These are phyloP conservation scores for Anisodus acutangulus DNA, from an alignment of 257 asterid species.

Conservation along the genomic window DNA sequence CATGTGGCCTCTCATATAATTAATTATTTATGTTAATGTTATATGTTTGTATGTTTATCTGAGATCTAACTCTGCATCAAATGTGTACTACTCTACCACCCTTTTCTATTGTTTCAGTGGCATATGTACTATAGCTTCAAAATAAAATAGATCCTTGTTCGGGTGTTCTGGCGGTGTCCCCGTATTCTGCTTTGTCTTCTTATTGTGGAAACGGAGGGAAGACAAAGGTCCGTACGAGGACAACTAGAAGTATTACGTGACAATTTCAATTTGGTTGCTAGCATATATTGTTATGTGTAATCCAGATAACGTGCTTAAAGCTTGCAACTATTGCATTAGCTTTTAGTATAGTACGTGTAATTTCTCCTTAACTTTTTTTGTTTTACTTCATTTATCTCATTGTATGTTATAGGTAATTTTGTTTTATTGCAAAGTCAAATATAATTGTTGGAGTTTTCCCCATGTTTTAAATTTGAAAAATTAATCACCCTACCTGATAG, in stretches of 20 bases:
- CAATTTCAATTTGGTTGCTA: not conserved
- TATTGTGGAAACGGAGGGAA: too few species aligned
- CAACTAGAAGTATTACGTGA: too few species aligned
- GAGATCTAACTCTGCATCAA: not conserved
- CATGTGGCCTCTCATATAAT: not conserved
- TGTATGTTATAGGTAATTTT: not conserved
- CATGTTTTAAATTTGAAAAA: too few species aligned
- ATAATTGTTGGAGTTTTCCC: too few species aligned
- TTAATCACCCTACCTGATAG: too few species aligned
- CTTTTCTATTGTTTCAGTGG: too few species aligned
- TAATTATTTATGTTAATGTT: not conserved
- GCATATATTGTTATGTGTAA: not conserved
- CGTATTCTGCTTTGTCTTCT: too few species aligned
- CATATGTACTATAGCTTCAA: too few species aligned
- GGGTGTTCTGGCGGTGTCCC: too few species aligned
- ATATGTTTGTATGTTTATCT: not conserved
- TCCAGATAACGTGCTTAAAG: not conserved
- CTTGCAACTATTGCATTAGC: not conserved
- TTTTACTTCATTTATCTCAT: not conserved
- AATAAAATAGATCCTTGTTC: too few species aligned
- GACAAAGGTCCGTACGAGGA: too few species aligned
- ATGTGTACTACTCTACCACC: too few species aligned
- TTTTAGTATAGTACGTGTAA: not conserved
- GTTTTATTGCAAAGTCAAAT: not conserved
- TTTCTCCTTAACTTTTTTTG: not conserved